Percentiles rank a stretch among this genome's conserved stretches.
These are phyloP conservation scores for Fusarium fujikuroi DNA, from an alignment of 2,329 filamentous ascomycete species.

Conservation along the genomic window DNA sequence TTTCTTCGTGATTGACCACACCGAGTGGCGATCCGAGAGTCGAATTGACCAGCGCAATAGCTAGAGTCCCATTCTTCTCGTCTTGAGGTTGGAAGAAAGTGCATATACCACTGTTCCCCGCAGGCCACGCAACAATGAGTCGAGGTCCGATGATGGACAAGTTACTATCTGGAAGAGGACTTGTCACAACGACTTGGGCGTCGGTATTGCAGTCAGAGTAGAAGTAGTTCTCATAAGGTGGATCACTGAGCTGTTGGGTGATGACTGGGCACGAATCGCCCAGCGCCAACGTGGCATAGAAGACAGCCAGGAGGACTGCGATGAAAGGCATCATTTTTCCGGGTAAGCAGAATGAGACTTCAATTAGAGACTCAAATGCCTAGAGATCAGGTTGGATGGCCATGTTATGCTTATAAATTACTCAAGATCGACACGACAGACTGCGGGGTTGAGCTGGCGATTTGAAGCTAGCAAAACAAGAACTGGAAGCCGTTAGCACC, in stretches of 20 bases:
- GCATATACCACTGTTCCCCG: constrained; percentile 70
- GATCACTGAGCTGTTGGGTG: constrained; percentile 57
- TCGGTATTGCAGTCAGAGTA: constrained; percentile 71
- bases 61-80: constrained; percentile 63
- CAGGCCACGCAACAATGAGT: constrained; percentile 71
- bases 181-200: constrained; percentile 70
- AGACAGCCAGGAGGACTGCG: background rate
- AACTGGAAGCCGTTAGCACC: background rate
- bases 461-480: constrained; percentile 5
- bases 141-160: constrained; percentile 66
- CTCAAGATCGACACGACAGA: background rate
- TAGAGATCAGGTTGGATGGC: background rate
- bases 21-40: constrained; percentile 57
- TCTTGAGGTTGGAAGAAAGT: constrained; percentile 66
- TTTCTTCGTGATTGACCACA: constrained; percentile 53
- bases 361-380: background rate
- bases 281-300: background rate
- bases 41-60: constrained; percentile 63
- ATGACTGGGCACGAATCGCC: constrained; percentile 3
- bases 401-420: background rate
- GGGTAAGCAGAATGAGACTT: background rate
- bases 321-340: background rate
- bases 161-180: constrained; percentile 63
- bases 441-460: constrained; percentile 8
- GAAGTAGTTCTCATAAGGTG: constrained; percentile 73